Base-by-base conservation (phyloP, 139 green algal species). In the Chlamydomonas asymmetrica region DNA sequence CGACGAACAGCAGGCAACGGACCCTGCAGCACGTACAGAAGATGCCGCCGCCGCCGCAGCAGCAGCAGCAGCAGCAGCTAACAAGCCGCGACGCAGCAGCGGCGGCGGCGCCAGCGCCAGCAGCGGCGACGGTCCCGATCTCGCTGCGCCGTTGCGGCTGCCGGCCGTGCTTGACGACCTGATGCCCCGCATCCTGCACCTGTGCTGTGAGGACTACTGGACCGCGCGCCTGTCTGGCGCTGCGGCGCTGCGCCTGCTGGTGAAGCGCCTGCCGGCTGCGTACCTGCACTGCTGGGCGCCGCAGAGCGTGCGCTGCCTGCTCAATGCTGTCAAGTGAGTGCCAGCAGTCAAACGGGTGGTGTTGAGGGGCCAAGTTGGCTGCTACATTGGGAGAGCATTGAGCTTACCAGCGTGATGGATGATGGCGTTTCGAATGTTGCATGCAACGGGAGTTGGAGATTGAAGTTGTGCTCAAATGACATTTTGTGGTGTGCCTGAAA, bases 201-300 rank as follows among this genome's bases (percentile, higher is more conserved):
- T 87, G 76, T 98, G 95, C 84, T 97, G 94, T 64, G 89, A 91
- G 18, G 90, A 92, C 61, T 80, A 78, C 8, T 98, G 94, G 95
- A 69, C 91, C 6, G 75, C 80, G 6, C 87, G 91, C 29, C 77
- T 97, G 9, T 93, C 93, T 25, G 95, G 94, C 25, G 83, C 92
- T 8, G 79, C 85, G 13, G 93, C 89, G n/a, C 65, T 98, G 3
- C 60, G 79, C 27, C 49, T 89, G 66, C 66, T 93, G 39, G 43
- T 85, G 22, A 23, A 71, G 48, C 60, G 52, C n/a, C 66, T 96
- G 70, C 89, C 90, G 0, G 54, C 82, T 13, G 48, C 31, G 0
- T 87, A 85, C 72, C 63, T 95, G 69, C 23, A 34, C 22, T 59
- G 57, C 32, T 85, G 80, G 25, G 61, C 81, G 32, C 71, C 86